Conservation (phyloP, 2,329 filamentous ascomycete species). For the Fusarium tjaetaba region DNA sequence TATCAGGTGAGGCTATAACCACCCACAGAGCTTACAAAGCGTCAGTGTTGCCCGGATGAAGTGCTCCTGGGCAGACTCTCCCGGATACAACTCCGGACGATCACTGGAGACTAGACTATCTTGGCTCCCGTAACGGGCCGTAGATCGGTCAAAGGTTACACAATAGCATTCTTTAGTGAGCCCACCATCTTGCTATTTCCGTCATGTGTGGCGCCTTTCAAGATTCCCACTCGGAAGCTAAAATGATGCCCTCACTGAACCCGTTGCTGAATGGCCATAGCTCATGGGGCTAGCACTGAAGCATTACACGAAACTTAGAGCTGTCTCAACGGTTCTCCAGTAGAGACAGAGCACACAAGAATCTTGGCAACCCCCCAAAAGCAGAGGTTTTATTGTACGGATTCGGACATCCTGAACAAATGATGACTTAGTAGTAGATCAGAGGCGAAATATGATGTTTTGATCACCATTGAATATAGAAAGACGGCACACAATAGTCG, state of each 20-base stretch:
- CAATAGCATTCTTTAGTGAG: slow-evolving; percentile 5
- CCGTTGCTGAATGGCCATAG: slow-evolving; percentile 8
- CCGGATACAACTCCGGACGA: neutral
- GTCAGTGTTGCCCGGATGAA: neutral
- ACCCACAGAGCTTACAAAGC: neutral
- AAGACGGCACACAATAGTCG: neutral
- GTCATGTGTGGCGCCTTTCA: slow-evolving; percentile 5
- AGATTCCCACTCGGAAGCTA: slow-evolving; percentile 21
- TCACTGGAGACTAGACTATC: neutral
- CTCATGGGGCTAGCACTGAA: slow-evolving; percentile 12
- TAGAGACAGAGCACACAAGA: neutral
- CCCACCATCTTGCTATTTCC: slow-evolving; percentile 15
- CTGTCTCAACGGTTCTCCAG: neutral
- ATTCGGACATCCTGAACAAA: neutral
- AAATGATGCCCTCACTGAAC: neutral
- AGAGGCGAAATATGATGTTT: neutral
- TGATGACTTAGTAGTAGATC: neutral
- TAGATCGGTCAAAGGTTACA: neutral
- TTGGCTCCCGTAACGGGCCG: neutral
- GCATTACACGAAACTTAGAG: neutral
- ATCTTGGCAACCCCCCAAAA: neutral
- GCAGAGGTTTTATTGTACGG: slow-evolving; percentile 3
- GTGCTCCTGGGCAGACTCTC: neutral
- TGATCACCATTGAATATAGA: neutral
- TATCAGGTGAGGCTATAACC: neutral